These are phyloP conservation scores for Croton setiger DNA, from an alignment of 441 rosid genomes.

Conservation along the genomic window DNA sequence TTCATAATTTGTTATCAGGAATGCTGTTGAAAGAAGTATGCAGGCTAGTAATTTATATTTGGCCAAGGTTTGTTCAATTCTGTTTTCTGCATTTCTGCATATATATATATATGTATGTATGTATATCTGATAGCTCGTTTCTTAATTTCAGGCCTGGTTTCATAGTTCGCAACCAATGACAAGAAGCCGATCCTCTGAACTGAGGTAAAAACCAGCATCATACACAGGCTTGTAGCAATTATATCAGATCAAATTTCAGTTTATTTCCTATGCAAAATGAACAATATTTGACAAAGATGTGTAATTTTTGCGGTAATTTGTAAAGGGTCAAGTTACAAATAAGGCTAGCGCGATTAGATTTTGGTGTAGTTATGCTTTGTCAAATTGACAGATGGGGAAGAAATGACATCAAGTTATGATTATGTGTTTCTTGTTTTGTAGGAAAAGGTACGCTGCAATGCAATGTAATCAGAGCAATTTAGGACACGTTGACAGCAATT, in stretches of 20 bases:
- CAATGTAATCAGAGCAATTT: conserved; percentile 41
- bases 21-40: conserved; percentile 40
- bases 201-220: conserved; percentile 39
- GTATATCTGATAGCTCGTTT: conserved; percentile 16
- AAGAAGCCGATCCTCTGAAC: conserved; percentile 72
- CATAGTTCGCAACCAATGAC: conserved; percentile 74
- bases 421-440: conserved; percentile 26
- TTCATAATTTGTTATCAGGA: conserved; percentile 26
- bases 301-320: too few species aligned
- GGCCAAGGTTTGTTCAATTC: conserved; percentile 49
- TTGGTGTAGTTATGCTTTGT: too few species aligned
- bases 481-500: conserved; percentile 27
- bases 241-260: too few species aligned
- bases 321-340: too few species aligned
- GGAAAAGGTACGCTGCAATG: conserved; percentile 72
- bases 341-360: too few species aligned
- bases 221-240: neutral
- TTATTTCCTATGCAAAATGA: too few species aligned
- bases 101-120: conserved; percentile 6
- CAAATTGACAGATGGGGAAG: too few species aligned
- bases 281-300: too few species aligned
- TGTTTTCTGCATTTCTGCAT: neutral
- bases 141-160: conserved; percentile 63
- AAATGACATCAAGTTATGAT: too few species aligned
- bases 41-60: conserved; percentile 49